Conservation (phyloP, 345 rosid species). For the Lepidium didymum region DNA sequence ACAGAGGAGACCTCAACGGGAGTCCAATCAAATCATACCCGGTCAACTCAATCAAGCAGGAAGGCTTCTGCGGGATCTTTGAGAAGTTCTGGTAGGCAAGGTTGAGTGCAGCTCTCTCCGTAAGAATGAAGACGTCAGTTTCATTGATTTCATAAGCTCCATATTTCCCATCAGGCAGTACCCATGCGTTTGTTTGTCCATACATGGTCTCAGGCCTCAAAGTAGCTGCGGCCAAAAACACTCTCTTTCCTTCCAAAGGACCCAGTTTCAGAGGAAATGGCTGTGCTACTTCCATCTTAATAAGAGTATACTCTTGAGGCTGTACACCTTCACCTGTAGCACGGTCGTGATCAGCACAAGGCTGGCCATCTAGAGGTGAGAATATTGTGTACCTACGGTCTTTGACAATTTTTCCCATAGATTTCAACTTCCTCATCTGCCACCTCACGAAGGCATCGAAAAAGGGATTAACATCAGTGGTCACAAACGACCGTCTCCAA, state of each 20-base stretch:
- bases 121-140: slow-evolving; percentile 62
- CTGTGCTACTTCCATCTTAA: slow-evolving; percentile 74
- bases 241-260: slow-evolving; percentile 62
- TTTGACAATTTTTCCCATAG: slow-evolving; percentile 84
- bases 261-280: slow-evolving; percentile 67
- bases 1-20: slow-evolving; percentile 66
- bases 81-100: slow-evolving; percentile 86
- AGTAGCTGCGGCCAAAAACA: slow-evolving; percentile 82
- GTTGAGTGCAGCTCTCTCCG: slow-evolving; percentile 78
- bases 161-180: slow-evolving; percentile 84
- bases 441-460: slow-evolving; percentile 78
- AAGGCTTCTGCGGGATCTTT: slow-evolving; percentile 57
- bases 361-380: slow-evolving; percentile 94
- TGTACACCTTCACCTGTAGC: slow-evolving; percentile 93
- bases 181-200: slow-evolving; percentile 98
- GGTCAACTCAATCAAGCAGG: slow-evolving; percentile 72
- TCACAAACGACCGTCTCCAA: slow-evolving; percentile 89
- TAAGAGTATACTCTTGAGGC: slow-evolving; percentile 89
- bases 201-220: slow-evolving; percentile 98
- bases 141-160: slow-evolving; percentile 90
- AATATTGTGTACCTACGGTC: slow-evolving; percentile 73
- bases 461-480: slow-evolving; percentile 73
- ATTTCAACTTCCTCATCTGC: slow-evolving; percentile 86
- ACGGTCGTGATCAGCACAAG: slow-evolving; percentile 94
- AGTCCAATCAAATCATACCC: slow-evolving; percentile 90